Conservation (phyloP, 2,329 filamentous ascomycete species). For the Alternaria postmessia region DNA sequence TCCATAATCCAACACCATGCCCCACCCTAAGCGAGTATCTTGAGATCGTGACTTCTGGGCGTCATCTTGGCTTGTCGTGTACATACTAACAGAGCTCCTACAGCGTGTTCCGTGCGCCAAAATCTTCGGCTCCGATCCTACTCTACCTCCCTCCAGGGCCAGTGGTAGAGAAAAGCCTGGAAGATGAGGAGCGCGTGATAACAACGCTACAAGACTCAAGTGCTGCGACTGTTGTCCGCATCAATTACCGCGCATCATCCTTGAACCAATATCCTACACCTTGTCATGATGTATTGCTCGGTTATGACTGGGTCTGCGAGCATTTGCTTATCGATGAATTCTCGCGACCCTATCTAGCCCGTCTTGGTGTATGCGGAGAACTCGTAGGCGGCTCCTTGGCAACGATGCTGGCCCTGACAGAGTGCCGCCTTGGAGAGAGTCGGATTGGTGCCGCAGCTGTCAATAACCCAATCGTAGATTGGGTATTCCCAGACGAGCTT, state of each 20-base stretch:
- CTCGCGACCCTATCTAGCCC: conserved; percentile 34
- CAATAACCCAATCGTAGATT: conserved; percentile 59
- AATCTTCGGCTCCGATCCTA: conserved; percentile 42
- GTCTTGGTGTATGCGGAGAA: conserved; percentile 58
- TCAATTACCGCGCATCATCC: conserved; percentile 56
- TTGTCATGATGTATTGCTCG: conserved; percentile 57
- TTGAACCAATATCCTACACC: conserved; percentile 54
- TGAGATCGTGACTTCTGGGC: not conserved
- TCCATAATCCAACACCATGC: conserved; percentile 4
- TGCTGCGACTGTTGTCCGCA: conserved; percentile 52
- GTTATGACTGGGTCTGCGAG: conserved; percentile 58
- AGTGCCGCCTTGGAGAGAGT: conserved; percentile 53
- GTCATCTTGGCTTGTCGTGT: not conserved
- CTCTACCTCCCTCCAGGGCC: conserved; percentile 58
- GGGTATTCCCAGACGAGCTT: conserved; percentile 54
- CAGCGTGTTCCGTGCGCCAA: conserved; percentile 47
- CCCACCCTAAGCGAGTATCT: conserved; percentile 3
- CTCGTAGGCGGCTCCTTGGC: conserved; percentile 59
- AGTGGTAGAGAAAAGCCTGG: conserved; percentile 31
- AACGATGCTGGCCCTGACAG: conserved; percentile 59
- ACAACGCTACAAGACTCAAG: conserved; percentile 47
- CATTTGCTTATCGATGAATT: conserved; percentile 44
- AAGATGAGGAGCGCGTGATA: conserved; percentile 45
- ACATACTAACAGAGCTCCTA: conserved; percentile 15
- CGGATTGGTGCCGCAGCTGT: conserved; percentile 57